phyloP scores from a whole-genome alignment of 345 rosid genomes.

The Populus alba region DNA sequence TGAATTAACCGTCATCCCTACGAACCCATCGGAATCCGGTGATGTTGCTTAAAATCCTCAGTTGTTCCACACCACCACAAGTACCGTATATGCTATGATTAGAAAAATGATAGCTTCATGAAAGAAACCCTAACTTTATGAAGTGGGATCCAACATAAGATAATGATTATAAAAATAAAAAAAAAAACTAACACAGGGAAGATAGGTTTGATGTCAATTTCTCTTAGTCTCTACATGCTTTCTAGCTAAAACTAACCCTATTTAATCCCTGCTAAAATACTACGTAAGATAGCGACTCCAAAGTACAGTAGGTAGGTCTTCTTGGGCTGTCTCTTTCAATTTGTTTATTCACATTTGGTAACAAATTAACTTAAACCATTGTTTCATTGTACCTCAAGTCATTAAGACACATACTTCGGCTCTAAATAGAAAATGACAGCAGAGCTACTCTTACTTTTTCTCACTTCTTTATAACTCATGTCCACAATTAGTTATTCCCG shows the following conservation, averaged over 20 bases:
- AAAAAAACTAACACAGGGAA: neutral
- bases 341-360: slow-evolving; percentile 16
- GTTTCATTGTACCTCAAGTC: slow-evolving; percentile 5
- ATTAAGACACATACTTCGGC: neutral
- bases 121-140: neutral
- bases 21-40: neutral
- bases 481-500: neutral
- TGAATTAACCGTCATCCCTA: neutral
- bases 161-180: neutral
- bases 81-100: neutral
- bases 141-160: neutral
- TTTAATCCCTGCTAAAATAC: neutral
- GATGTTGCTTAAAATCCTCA: neutral
- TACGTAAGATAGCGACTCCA: neutral
- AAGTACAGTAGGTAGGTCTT: slow-evolving; percentile 1
- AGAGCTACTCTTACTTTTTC: neutral
- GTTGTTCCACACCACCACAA: neutral
- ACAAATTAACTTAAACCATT: neutral
- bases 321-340: slow-evolving; percentile 3
- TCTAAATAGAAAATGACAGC: neutral
- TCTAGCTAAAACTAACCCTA: neutral
- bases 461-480: neutral
- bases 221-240: neutral
- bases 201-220: slow-evolving; percentile 1
- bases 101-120: neutral